Base-by-base conservation (phyloP, 371 early-diverging fungal species). In the Mortierella sp. region DNA sequence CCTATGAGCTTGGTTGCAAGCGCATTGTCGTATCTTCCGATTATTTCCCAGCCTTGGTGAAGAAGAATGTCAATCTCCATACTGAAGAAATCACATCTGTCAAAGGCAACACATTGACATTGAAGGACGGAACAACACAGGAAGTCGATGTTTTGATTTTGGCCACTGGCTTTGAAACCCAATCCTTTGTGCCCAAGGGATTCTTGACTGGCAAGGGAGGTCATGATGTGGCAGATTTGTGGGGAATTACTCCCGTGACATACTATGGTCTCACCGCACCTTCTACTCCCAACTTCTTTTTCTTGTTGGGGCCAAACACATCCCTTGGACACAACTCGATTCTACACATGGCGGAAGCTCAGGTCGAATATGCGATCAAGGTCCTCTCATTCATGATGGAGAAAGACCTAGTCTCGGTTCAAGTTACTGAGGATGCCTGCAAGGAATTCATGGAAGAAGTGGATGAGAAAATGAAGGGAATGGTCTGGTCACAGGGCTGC, bases 161-260 rank as follows among this genome's bases (percentile, higher is more conserved):
- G 8, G 91, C 91, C 9, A 91, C 91, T 23, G 91, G 91, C 2
- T 91, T 87, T 64, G 71, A 88, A 34, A 72, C 85, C 6, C 82
- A 82, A 45, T 77, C 64, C 13, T 22, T 70, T 17, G 31, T 68
- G 12, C 56, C 42, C 5, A 32, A 37, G 22, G 62, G 68, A 23
- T 61, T 67, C 37, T 49, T 83, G 45, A 55, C 68, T 35, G 83
- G 82, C 28, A 64, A 63, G 47, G 62, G 56, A 13, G 76, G 79
- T 0, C 15, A 23, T 19, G 64, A 65, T 35, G 53, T 82, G 43
- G 22, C 34, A 13, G 31, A 26, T 5, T 43, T 31, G 37, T 54
- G 60, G 63, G 57, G 57, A 56, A 57, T 29, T 4, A 61, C 45
- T 28, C 65, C 69, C 0, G 53, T 45, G 17, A 66, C 82, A 28